phyloP scores from a whole-genome alignment of 768 basidiomycete genomes.

The Podaxis mareebaensis region DNA sequence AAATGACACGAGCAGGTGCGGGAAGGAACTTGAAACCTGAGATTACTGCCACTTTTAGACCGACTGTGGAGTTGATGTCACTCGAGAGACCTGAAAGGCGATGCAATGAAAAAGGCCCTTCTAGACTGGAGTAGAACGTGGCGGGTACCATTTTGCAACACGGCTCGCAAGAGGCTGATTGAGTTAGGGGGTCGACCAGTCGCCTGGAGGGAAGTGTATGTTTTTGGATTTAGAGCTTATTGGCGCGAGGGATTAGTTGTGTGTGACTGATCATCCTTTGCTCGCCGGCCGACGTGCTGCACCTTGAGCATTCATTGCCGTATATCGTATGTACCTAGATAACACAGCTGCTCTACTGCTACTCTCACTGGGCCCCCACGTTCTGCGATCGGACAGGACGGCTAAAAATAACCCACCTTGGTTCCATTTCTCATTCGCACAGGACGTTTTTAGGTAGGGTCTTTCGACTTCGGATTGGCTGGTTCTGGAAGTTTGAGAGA shows the following conservation, averaged over 20 bases:
- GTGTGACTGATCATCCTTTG: not conserved
- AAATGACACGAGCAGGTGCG: not conserved
- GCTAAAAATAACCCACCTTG: not conserved
- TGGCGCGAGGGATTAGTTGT: not conserved
- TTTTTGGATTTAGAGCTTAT: not conserved
- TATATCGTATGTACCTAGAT: not conserved
- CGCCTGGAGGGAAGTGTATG: not conserved
- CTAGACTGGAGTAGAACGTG: not conserved
- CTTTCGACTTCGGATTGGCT: not conserved
- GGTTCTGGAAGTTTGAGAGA: not conserved
- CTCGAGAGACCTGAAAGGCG: not conserved
- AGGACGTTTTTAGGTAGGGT: not conserved
- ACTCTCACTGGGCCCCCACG: not conserved
- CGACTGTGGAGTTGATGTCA: not conserved
- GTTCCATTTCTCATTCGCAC: not conserved
- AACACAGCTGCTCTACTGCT: not conserved
- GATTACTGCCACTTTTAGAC: not conserved
- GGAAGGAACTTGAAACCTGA: not conserved
- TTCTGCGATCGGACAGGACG: not conserved
- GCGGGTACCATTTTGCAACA: not conserved
- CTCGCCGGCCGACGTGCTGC: not conserved
- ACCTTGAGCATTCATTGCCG: not conserved
- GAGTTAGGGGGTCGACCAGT: not conserved
- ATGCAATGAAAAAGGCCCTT: not conserved
- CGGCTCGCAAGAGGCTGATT: not conserved